Evolutionary conservation across 345 rosid genomes (phyloP).

Genomic region (Dimocarpus longan): DNA sequence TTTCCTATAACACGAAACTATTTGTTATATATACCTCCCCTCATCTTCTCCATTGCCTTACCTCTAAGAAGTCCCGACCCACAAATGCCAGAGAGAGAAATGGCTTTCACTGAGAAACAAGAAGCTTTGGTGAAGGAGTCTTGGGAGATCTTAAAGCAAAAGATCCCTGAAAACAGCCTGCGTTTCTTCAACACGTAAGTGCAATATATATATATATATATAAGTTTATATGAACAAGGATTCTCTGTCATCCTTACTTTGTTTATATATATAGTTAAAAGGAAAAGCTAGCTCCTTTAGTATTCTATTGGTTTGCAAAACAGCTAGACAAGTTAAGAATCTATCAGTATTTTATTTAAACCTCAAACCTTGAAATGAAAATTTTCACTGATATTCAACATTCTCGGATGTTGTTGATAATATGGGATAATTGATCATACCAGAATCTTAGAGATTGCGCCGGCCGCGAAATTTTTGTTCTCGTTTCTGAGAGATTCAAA

Average conservation of each 20-base stretch:
- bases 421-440: background rate
- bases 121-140: constrained; percentile 67
- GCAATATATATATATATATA: too few relatives aligned
- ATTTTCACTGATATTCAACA: too few relatives aligned
- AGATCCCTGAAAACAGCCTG: constrained; percentile 50
- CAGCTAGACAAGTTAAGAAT: too few relatives aligned
- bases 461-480: constrained; percentile 59
- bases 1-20: too few relatives aligned
- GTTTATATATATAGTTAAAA: too few relatives aligned
- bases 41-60: background rate
- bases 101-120: constrained; percentile 58
- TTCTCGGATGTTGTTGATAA: background rate
- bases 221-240: too few relatives aligned
- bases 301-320: too few relatives aligned
- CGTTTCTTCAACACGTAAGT: constrained; percentile 46
- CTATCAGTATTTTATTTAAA: too few relatives aligned
- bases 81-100: constrained; percentile 14
- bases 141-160: constrained; percentile 62
- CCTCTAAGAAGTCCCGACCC: too few relatives aligned
- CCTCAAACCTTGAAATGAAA: too few relatives aligned
- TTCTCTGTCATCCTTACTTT: too few relatives aligned
- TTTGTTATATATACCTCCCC: background rate
- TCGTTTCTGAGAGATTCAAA: constrained; percentile 60
- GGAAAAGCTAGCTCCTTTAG: too few relatives aligned
- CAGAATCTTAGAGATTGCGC: constrained; percentile 72